phyloP scores from a whole-genome alignment of 2,329 filamentous ascomycete species.

The Lojkania enalia region DNA sequence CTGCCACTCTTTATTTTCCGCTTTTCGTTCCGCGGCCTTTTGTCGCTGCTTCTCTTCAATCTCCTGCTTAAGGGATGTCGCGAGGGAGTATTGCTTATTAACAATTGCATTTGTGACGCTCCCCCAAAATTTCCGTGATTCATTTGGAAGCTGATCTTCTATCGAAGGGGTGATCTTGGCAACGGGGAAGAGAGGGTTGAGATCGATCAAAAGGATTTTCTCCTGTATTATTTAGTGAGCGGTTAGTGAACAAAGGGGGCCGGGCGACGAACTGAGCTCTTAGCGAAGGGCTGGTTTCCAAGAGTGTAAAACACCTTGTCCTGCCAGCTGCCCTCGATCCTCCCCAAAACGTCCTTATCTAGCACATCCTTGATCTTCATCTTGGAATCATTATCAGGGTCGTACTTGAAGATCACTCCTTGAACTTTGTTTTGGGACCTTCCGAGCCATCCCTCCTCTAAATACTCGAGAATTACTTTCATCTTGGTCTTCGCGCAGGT shows the following conservation, averaged over 20 bases:
- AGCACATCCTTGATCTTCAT: constrained; percentile 82
- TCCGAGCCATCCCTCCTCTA: constrained; percentile 93
- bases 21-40: constrained; percentile 79
- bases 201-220: constrained; percentile 78
- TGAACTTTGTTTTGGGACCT: constrained; percentile 89
- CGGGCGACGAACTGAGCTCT: constrained; percentile 60
- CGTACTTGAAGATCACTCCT: constrained; percentile 87
- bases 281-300: constrained; percentile 50
- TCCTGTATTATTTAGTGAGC: constrained; percentile 44
- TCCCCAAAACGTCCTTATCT: constrained; percentile 78
- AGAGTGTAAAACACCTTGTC: constrained; percentile 66
- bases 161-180: constrained; percentile 78
- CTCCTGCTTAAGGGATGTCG: constrained; percentile 85
- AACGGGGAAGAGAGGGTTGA: constrained; percentile 78
- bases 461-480: constrained; percentile 89
- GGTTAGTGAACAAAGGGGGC: not conserved
- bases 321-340: constrained; percentile 86
- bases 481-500: constrained; percentile 87
- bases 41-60: constrained; percentile 88
- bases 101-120: constrained; percentile 84
- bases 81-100: constrained; percentile 78
- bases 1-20: constrained; percentile 69
- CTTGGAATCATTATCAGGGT: constrained; percentile 82
- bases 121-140: constrained; percentile 86
- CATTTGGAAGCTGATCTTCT: constrained; percentile 81